These are phyloP conservation scores for Linum lewisii DNA, from an alignment of 345 rosid species.

Conservation along the genomic window DNA sequence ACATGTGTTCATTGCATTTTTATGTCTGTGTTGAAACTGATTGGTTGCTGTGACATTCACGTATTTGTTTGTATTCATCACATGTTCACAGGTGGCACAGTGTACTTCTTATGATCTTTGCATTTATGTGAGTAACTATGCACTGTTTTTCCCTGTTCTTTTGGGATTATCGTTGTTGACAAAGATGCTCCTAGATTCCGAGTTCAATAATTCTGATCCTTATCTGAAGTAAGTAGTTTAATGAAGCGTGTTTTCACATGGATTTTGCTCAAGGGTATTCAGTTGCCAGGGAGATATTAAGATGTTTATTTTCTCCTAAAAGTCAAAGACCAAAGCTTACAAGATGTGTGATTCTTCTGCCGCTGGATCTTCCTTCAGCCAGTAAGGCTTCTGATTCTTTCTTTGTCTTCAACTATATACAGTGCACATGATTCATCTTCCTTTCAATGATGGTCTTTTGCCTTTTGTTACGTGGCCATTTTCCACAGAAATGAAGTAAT, in stretches of 20 bases:
- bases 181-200: slow-evolving; percentile 9
- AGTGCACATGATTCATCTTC: slow-evolving; percentile 2
- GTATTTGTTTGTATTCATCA: slow-evolving; percentile 37
- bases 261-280: slow-evolving; percentile 10
- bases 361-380: slow-evolving; percentile 28
- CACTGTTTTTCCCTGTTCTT: slow-evolving; percentile 5
- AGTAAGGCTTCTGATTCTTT: slow-evolving; percentile 21
- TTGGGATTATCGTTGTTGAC: background rate
- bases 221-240: slow-evolving; percentile 20
- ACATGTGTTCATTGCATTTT: slow-evolving; percentile 12
- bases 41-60: slow-evolving; percentile 42
- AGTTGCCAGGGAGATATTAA: slow-evolving; percentile 21
- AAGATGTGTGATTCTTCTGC: slow-evolving; percentile 52
- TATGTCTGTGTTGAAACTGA: slow-evolving; percentile 40
- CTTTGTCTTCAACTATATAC: background rate
- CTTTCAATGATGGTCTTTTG: slow-evolving; percentile 9
- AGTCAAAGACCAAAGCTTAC: slow-evolving; percentile 26
- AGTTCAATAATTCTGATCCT: slow-evolving; percentile 10
- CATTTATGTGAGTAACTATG: background rate
- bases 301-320: slow-evolving; percentile 24
- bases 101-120: slow-evolving; percentile 15
- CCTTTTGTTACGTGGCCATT: slow-evolving; percentile 10
- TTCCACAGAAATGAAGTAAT: slow-evolving; percentile 32
- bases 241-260: slow-evolving; percentile 29
- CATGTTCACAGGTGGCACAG: slow-evolving; percentile 53